A percentile compares a stretch with the other conserved stretches of the same genome.
Evolutionary conservation across 2,329 filamentous ascomycete genomes (phyloP).

Genomic region (Pseudocercospora pini-densiflorae): DNA sequence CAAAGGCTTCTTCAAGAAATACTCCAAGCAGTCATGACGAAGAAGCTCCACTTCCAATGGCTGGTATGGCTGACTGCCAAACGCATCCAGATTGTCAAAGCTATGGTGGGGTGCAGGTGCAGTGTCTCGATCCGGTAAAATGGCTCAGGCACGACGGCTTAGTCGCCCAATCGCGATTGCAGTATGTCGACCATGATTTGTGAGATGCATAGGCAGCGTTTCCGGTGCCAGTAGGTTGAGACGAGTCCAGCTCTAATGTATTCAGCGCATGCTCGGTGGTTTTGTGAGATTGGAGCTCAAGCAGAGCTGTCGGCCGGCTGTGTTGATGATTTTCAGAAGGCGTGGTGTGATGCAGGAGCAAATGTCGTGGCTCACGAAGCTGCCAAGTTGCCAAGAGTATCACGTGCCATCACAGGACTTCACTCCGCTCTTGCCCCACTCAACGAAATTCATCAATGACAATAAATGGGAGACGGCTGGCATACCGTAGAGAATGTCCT

Average conservation of each 20-base stretch:
- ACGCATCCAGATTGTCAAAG: neutral
- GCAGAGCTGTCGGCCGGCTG: neutral
- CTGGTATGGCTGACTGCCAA: neutral
- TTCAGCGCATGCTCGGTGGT: neutral
- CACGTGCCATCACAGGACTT: too few species aligned
- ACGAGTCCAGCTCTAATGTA: neutral
- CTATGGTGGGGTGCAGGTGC: slow-evolving; percentile 2
- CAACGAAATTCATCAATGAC: too few species aligned
- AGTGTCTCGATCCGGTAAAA: neutral
- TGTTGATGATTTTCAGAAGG: neutral
- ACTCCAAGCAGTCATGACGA: neutral
- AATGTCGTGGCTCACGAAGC: neutral
- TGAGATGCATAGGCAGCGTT: neutral
- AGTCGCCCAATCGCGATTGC: neutral
- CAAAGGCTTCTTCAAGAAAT: neutral
- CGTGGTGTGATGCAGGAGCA: neutral
- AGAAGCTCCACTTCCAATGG: neutral
- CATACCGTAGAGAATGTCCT: too few species aligned
- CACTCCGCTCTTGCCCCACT: too few species aligned
- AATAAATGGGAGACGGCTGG: too few species aligned
- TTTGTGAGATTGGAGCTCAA: neutral
- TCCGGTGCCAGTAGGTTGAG: neutral
- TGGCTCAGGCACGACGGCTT: neutral
- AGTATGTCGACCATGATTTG: neutral
- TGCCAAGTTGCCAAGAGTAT: neutral